Evolutionary conservation across 1,139 yeast species (phyloP).

Genomic region (Geotrichum histeridarum): DNA sequence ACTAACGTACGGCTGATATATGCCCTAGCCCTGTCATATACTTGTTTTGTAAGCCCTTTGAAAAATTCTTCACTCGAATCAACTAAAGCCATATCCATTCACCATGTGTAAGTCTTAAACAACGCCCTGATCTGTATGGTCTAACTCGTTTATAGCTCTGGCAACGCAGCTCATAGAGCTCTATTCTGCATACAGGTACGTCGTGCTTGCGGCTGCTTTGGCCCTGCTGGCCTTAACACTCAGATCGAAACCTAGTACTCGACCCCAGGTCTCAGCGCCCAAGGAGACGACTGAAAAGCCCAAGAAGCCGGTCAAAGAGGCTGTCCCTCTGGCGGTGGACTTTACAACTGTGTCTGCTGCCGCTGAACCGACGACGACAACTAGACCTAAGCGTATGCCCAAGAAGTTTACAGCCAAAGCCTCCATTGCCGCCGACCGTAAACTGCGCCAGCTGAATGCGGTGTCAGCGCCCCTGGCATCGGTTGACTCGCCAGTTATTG

Average conservation of each 20-base stretch:
- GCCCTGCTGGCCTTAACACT: constrained; percentile 1
- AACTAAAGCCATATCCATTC: not conserved
- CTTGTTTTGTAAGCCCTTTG: not conserved
- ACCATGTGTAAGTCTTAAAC: not conserved
- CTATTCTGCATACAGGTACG: not conserved
- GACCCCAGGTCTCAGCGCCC: not conserved
- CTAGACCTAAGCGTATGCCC: constrained; percentile 20
- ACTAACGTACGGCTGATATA: not conserved
- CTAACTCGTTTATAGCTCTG: not conserved
- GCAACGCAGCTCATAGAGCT: not conserved
- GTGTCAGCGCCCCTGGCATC: constrained; percentile 28
- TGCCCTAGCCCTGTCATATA: not conserved
- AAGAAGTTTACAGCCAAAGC: constrained; percentile 28
- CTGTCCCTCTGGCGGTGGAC: constrained; percentile 37
- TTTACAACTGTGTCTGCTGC: constrained; percentile 35
- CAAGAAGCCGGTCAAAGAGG: not conserved
- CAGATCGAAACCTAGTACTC: not conserved
- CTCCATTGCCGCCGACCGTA: constrained; percentile 19
- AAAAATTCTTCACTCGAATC: not conserved
- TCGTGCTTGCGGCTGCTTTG: constrained; percentile 4
- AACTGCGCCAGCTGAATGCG: constrained; percentile 29
- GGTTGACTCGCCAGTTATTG: constrained; percentile 40
- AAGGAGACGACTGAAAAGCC: not conserved
- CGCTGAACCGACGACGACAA: constrained; percentile 19
- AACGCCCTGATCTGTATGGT: not conserved